Evolutionary conservation across 2,329 filamentous ascomycete species (phyloP), one percentile per base, ranked within the genome.

Genomic region (Ascochyta koolunga): DNA sequence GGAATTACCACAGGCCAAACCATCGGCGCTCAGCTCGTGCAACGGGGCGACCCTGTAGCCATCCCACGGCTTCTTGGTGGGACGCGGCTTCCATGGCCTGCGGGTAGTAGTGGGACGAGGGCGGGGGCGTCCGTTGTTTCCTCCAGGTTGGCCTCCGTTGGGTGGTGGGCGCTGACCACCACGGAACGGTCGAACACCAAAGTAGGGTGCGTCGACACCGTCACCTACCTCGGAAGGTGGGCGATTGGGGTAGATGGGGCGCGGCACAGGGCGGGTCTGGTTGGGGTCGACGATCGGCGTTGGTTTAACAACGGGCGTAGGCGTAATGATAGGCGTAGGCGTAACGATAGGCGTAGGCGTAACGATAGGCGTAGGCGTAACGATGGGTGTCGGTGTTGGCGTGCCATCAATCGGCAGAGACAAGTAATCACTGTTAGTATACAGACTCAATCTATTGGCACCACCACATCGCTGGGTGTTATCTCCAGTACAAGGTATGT

Each of bases 121-220:
- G 22, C 32, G 32, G 8, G 32, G 15, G 9, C 10, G 35, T 21
- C 35, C 19, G 11, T 33, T 16, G 31, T 33, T 33, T 0, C 31
- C 25, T 15, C 15, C 27, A 22, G 43, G 15, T 16, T 5, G 21
- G 11, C 25, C 24, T 5, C 27, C 27, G 35, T 46, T 46, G 8
- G 33, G 25, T 25, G 33, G 33, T 18, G 45, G 45, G 36, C 45
- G 45, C 1, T 33, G 38, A 27, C 27, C 32, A 4, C 35, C 35
- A 37, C 35, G 35, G 38, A 19, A 31, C n/a, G 25, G 38, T 7
- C 27, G 25, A 16, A 27, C 19, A 38, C 33, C 22, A 37, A 54
- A 53, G 54, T 57, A 61, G 2, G 56, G 56, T n/a, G 15, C 10
- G 42, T 61, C 59, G 16, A 61, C 59, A 15, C 59, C 56, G 36